phyloP scores from a whole-genome alignment of 2,329 filamentous ascomycete genomes.

The Xylariaceae sp. region DNA sequence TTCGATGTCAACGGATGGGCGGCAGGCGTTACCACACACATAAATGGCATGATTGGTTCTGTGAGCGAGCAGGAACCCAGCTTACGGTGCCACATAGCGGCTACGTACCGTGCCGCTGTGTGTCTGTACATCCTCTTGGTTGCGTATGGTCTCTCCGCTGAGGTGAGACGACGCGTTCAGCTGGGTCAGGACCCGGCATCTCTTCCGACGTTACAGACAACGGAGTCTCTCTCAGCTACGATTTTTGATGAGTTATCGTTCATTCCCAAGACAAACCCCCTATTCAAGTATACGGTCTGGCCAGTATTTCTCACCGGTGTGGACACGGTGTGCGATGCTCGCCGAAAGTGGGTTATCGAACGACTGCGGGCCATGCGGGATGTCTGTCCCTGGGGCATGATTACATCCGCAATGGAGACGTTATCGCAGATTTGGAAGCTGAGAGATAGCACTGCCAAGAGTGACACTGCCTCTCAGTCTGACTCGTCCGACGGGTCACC shows the following conservation, averaged over 20 bases:
- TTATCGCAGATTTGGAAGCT: slow-evolving; percentile 44
- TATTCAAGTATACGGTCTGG: slow-evolving; percentile 58
- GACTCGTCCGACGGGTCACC: slow-evolving; percentile 14
- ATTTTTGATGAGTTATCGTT: slow-evolving; percentile 47
- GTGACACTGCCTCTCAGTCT: not conserved
- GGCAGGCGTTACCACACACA: slow-evolving; percentile 33
- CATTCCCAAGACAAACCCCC: slow-evolving; percentile 43
- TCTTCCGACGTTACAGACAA: slow-evolving; percentile 36
- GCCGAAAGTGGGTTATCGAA: slow-evolving; percentile 48
- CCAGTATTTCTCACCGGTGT: slow-evolving; percentile 54
- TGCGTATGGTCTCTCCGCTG: slow-evolving; percentile 22
- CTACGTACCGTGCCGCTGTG: slow-evolving; percentile 43
- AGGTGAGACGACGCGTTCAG: slow-evolving; percentile 13
- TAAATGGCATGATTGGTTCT: slow-evolving; percentile 25
- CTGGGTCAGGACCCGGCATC: not conserved
- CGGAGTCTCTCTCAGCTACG: slow-evolving; percentile 43
- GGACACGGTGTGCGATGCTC: slow-evolving; percentile 43
- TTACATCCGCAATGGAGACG: slow-evolving; percentile 46
- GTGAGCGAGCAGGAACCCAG: slow-evolving; percentile 37
- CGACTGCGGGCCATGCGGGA: slow-evolving; percentile 42
- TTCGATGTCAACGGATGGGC: slow-evolving; percentile 43
- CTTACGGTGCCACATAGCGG: slow-evolving; percentile 39
- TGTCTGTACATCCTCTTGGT: slow-evolving; percentile 44
- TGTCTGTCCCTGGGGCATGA: slow-evolving; percentile 46
- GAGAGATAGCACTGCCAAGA: slow-evolving; percentile 31